phyloP scores from a whole-genome alignment of 495 filamentous ascomycete species.

The Hypoxylon lienhwacheense region DNA sequence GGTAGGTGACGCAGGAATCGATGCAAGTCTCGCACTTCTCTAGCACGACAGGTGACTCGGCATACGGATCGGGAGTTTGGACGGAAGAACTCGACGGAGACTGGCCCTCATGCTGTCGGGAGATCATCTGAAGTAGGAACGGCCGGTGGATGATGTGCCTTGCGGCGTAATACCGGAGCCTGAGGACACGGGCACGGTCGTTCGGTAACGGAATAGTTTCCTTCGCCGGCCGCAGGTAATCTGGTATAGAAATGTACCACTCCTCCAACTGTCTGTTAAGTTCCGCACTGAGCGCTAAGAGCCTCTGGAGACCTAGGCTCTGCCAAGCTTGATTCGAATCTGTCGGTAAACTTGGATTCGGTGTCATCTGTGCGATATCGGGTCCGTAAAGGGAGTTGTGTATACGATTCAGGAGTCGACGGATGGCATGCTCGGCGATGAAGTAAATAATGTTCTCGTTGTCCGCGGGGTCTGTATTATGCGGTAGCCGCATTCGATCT shows the following conservation, averaged over 20 bases:
- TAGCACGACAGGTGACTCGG: slow-evolving; percentile 28
- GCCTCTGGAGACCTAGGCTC: slow-evolving; percentile 33
- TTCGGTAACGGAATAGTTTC: slow-evolving; percentile 32
- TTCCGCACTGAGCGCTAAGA: slow-evolving; percentile 39
- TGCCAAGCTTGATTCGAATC: slow-evolving; percentile 37
- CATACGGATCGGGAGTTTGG: slow-evolving; percentile 29
- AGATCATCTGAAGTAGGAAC: slow-evolving; percentile 38
- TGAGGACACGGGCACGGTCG: slow-evolving; percentile 38
- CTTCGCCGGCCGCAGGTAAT: slow-evolving; percentile 37
- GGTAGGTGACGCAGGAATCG: slow-evolving; percentile 39
- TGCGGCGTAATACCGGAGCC: slow-evolving; percentile 43
- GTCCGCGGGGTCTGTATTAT: slow-evolving; percentile 38
- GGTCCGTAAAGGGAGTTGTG: slow-evolving; percentile 42
- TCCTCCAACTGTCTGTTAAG: slow-evolving; percentile 44
- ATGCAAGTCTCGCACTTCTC: slow-evolving; percentile 41
- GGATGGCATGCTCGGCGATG: slow-evolving; percentile 44
- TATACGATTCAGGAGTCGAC: slow-evolving; percentile 43
- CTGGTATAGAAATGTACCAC: slow-evolving; percentile 45
- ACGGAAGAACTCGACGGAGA: slow-evolving; percentile 31
- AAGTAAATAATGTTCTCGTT: slow-evolving; percentile 41
- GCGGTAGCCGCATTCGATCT: slow-evolving; percentile 40
- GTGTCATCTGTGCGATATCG: slow-evolving; percentile 31
- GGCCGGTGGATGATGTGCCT: slow-evolving; percentile 43
- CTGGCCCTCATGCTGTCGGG: slow-evolving; percentile 28
- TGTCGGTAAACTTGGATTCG: background rate